These are phyloP conservation scores for Adansonia rubrostipa DNA, from an alignment of 441 rosid species.

Conservation along the genomic window DNA sequence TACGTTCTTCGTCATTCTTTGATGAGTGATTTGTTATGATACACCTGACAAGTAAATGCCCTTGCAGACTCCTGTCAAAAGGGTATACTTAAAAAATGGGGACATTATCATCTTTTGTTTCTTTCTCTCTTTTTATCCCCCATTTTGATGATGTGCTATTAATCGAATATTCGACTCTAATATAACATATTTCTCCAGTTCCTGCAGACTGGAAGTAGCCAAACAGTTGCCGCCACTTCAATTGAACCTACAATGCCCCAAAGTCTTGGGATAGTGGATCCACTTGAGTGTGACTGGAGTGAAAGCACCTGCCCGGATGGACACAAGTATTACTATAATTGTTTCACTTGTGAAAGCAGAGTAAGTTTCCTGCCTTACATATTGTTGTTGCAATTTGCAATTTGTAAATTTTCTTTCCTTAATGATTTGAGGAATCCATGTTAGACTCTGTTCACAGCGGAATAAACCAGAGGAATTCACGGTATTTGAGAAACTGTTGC, in stretches of 20 bases:
- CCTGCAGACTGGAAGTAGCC: slow-evolving; percentile 35
- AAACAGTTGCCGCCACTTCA: slow-evolving; percentile 33
- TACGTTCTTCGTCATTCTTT: neutral
- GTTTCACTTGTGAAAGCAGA: slow-evolving; percentile 45
- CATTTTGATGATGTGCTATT: neutral
- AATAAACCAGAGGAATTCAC: slow-evolving; percentile 78
- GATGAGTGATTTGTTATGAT: neutral
- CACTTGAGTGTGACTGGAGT: slow-evolving; percentile 85
- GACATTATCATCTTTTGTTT: neutral
- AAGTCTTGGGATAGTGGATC: slow-evolving; percentile 41
- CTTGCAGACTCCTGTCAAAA: neutral
- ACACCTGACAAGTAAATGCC: neutral
- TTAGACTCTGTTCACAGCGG: slow-evolving; percentile 59
- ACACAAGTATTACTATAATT: slow-evolving; percentile 75
- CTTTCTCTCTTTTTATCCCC: neutral
- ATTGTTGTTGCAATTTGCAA: slow-evolving; percentile 19
- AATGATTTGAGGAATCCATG: slow-evolving; percentile 25
- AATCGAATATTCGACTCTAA: neutral
- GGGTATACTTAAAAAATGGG: neutral
- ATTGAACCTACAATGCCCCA: slow-evolving; percentile 25
- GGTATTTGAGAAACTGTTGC: slow-evolving; percentile 46
- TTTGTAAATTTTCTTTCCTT: slow-evolving; percentile 20
- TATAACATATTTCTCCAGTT: slow-evolving; percentile 34
- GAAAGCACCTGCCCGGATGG: slow-evolving; percentile 91
- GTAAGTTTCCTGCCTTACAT: slow-evolving; percentile 22